Base-by-base conservation (phyloP, 805 yeast genomes). In the Cyberlindnera bimundalis region DNA sequence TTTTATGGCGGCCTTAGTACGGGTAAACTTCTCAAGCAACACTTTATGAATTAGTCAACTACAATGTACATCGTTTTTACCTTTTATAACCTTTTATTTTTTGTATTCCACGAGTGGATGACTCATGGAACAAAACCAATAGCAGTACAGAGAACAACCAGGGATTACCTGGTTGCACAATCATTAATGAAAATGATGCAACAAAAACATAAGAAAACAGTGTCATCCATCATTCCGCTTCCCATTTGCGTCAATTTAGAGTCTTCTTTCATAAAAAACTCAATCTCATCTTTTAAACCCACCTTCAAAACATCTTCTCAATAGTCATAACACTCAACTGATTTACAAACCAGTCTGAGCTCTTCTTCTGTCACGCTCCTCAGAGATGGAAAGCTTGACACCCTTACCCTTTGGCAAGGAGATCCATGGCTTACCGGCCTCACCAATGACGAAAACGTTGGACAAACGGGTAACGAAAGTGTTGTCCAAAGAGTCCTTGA, bases 331-430 rank as follows among this genome's bases (percentile, higher is more conserved):
- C 33, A 29, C 30, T 31, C 20, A 18, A 26, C 18, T 24, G 21
- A 27, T 39, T 53, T 54, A 54, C 39, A 47, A 34, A 23, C 35
- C 35, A 32, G 35, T 8, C 69, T 78, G 84, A 67, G 91, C 89
- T 76, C 96, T 85, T 76, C 95, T 90, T 81, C 90, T 81, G 86
- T 89, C 96, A 77, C 96, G 88, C 82, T 89, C 96, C 78, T 89
- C 96, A 67, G 96, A 78, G 69, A 89, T 89, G 63, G 91, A 69
- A 68, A 89, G 81, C 81, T 89, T 89, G 73, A 89, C 84, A 84
- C 97, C 97, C 83, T 89, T 89, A 78, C 96, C 97, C 91, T 88
- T 89, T 78, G 97, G 96, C 73, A 89, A 78, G 48, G 96, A 86
- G 67, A 89, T 78, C 79, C 78, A 79, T 67, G 96, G 96, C 78